Conservation (phyloP, 2,329 filamentous ascomycete species). For the Xylariaceae sp. region DNA sequence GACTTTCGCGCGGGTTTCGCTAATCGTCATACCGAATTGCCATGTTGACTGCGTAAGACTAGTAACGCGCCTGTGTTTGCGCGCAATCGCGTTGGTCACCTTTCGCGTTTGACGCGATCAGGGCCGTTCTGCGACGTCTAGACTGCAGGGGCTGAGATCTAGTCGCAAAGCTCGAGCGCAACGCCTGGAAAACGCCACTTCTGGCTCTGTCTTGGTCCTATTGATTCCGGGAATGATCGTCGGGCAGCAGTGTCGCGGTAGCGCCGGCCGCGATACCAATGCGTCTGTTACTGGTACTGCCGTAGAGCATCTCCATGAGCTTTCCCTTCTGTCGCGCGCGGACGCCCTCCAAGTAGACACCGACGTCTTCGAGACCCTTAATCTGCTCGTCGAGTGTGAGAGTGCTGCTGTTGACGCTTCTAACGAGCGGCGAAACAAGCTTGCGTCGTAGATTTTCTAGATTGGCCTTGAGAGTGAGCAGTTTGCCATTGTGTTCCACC, state of each 20-base stretch:
- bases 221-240: neutral
- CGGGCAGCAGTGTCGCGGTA: slow-evolving; percentile 15
- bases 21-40: neutral
- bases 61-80: neutral
- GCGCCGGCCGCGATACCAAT: slow-evolving; percentile 19
- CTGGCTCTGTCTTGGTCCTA: slow-evolving; percentile 2
- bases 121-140: neutral
- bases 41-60: neutral
- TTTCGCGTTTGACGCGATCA: neutral
- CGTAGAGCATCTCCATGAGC: slow-evolving; percentile 75
- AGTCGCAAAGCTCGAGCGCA: neutral
- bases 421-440: slow-evolving; percentile 76
- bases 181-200: neutral
- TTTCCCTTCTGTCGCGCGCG: slow-evolving; percentile 76
- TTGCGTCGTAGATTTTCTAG: slow-evolving; percentile 80
- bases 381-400: slow-evolving; percentile 82
- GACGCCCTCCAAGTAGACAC: slow-evolving; percentile 69
- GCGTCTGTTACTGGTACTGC: slow-evolving; percentile 33
- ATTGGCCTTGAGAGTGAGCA: slow-evolving; percentile 78
- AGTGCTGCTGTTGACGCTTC: slow-evolving; percentile 61
- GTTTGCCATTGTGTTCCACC: slow-evolving; percentile 77
- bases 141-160: neutral
- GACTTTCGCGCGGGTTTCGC: neutral
- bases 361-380: slow-evolving; percentile 71
- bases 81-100: neutral